These are phyloP conservation scores for Podaxis sp. DNA, from an alignment of 768 basidiomycete species.

Conservation along the genomic window DNA sequence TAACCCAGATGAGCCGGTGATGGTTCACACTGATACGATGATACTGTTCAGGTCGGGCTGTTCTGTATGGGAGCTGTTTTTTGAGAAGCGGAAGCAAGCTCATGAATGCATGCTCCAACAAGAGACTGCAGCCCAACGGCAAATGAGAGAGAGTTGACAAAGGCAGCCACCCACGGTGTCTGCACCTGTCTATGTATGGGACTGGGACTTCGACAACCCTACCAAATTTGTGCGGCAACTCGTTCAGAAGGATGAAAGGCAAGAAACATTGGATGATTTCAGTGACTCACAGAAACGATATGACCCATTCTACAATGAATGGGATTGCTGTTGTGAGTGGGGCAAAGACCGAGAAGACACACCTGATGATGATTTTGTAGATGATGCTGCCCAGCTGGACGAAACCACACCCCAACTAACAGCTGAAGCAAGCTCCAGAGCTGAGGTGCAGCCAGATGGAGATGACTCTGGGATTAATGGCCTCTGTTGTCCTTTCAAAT, in stretches of 20 bases:
- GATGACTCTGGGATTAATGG: too few species aligned
- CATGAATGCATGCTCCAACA: background rate
- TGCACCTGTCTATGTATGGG: background rate
- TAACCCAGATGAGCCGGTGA: too few species aligned
- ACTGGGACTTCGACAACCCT: background rate
- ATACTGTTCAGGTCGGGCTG: too few species aligned
- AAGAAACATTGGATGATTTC: background rate
- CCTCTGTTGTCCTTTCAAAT: too few species aligned
- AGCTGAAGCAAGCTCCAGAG: too few species aligned
- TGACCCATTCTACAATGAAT: slow-evolving; percentile 9
- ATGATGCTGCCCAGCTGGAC: background rate
- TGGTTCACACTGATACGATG: too few species aligned
- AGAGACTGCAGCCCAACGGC: background rate
- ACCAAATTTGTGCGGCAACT: background rate
- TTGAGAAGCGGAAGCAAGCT: background rate
- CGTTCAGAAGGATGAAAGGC: background rate
- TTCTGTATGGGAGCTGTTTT: background rate
- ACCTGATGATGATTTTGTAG: background rate
- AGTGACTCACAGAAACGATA: background rate
- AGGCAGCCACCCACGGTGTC: background rate
- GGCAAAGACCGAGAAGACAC: background rate
- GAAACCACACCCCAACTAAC: too few species aligned
- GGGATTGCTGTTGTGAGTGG: slow-evolving; percentile 1
- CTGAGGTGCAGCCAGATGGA: too few species aligned
- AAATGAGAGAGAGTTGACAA: background rate